These are phyloP conservation scores for Passalora sequoiae DNA, from an alignment of 2,329 filamentous ascomycete genomes.

Conservation along the genomic window DNA sequence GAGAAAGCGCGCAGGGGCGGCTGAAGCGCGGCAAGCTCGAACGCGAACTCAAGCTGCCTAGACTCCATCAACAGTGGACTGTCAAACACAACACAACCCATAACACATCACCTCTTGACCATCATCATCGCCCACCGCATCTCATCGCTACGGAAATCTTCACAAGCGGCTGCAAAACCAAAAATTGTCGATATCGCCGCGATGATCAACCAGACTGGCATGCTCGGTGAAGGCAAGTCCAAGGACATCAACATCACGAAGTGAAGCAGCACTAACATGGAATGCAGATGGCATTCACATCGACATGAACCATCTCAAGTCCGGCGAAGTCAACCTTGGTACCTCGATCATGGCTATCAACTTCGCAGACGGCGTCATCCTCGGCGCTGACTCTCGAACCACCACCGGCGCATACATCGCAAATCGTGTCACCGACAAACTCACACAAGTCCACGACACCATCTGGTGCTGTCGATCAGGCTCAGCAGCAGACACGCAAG, in stretches of 20 bases:
- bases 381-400: constrained; percentile 95
- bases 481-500: constrained; percentile 95
- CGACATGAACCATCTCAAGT: constrained; percentile 98
- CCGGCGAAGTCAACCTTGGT: constrained; percentile 96
- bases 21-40: constrained; percentile 14
- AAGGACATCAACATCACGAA: constrained; percentile 1
- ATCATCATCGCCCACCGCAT: not conserved
- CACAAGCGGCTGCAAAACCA: not conserved
- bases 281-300: constrained; percentile 91
- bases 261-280: constrained; percentile 14
- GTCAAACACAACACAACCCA: not conserved
- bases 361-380: constrained; percentile 96
- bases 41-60: constrained; percentile 18
- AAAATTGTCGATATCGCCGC: constrained; percentile 19
- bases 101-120: not conserved
- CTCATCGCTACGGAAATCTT: not conserved
- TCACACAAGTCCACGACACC: constrained; percentile 96
- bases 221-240: constrained; percentile 38
- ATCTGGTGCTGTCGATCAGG: constrained; percentile 99
- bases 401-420: constrained; percentile 98
- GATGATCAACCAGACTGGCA: constrained; percentile 36
- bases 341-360: constrained; percentile 99
- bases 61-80: not conserved
- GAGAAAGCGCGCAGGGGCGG: too few species aligned
- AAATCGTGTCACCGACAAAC: constrained; percentile 98